phyloP scores from a whole-genome alignment of 2,329 filamentous ascomycete species.

The Nothomitra cinnamomea region DNA sequence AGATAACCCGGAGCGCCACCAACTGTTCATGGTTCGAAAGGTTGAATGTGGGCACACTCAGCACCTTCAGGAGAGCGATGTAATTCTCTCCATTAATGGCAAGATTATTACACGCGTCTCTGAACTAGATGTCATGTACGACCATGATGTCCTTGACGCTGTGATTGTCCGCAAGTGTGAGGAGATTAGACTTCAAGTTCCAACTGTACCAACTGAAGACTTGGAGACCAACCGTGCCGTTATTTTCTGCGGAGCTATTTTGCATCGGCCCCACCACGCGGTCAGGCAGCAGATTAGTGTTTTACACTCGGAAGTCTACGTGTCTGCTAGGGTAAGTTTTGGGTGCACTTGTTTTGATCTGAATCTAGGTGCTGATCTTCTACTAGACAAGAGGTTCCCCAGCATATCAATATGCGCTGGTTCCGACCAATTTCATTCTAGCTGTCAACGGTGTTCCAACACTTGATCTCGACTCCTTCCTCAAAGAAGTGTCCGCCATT shows the following conservation, averaged over 20 bases:
- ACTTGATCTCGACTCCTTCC: slow-evolving; percentile 63
- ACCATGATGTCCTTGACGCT: slow-evolving; percentile 65
- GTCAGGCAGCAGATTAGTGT: slow-evolving; percentile 96
- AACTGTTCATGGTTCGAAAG: slow-evolving; percentile 97
- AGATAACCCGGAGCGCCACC: slow-evolving; percentile 81
- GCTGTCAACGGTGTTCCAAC: slow-evolving; percentile 84
- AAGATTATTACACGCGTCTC: slow-evolving; percentile 85
- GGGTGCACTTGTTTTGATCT: not conserved
- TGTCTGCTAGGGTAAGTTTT: slow-evolving; percentile 50
- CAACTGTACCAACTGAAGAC: slow-evolving; percentile 75
- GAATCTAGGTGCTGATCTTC: slow-evolving; percentile 1
- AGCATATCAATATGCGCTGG: slow-evolving; percentile 76
- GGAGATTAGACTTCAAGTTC: slow-evolving; percentile 59
- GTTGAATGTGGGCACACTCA: slow-evolving; percentile 50
- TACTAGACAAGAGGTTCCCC: slow-evolving; percentile 55
- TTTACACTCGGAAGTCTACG: slow-evolving; percentile 90
- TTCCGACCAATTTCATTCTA: slow-evolving; percentile 94
- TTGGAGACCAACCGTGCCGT: slow-evolving; percentile 86
- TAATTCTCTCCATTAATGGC: slow-evolving; percentile 78
- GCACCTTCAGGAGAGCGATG: slow-evolving; percentile 72
- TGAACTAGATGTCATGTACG: slow-evolving; percentile 94
- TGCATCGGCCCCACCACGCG: slow-evolving; percentile 88
- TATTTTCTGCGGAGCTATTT: slow-evolving; percentile 84
- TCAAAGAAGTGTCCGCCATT: slow-evolving; percentile 69
- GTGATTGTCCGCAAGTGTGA: slow-evolving; percentile 73